Evolutionary conservation across 2,329 filamentous ascomycete species (phyloP), one percentile per base, ranked within the genome.

Genomic region (Septoria linicola): DNA sequence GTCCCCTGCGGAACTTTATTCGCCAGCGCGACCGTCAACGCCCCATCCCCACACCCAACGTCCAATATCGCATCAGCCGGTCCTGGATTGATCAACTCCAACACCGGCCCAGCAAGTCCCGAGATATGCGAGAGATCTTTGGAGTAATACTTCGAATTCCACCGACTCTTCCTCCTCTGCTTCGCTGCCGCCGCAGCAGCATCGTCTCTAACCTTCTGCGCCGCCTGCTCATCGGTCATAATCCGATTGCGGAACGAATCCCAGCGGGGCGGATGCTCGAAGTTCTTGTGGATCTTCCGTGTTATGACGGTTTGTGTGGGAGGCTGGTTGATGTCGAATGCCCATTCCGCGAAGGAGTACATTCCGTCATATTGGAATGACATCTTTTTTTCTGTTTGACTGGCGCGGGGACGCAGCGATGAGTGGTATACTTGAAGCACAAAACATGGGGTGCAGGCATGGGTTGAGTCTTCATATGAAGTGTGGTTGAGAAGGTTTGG

Each of bases 21-120:
- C n/a, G 70, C 66, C 51, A 74, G 60, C 23, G 63, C 56, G 5
- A 65, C 58, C 13, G 72, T 73, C n/a, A 74, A 61, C 13, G 63
- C 53, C 17, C 72, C 70, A 49, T 73, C 68, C 44, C 69, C 69
- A 55, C 68, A 69, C 39, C 69, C 69, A 14, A 71, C 59, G 54
- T 71, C 69, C 41, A 74, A 63, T 54, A 74, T 70, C 11, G 41
- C 57, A 48, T 73, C 69, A 14, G 41, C 60, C 1, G 66, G 62
- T 37, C 57, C 44, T 3, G 66, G 60, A 48, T 58, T 56, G 34
- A 74, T 68, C 54, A 71, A 65, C 40, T 64, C 52, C 30, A 70
- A 44, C 7, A 74, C 60, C 27, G 61, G 68, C 1, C 63, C 59
- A n/a, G 72, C 72, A 21, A 74, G 68, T 41, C 65, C 55, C 13